Evolutionary conservation across 2,329 filamentous ascomycete genomes (phyloP), one percentile per base, ranked within the genome.

Genomic region (Trichoderma breve): DNA sequence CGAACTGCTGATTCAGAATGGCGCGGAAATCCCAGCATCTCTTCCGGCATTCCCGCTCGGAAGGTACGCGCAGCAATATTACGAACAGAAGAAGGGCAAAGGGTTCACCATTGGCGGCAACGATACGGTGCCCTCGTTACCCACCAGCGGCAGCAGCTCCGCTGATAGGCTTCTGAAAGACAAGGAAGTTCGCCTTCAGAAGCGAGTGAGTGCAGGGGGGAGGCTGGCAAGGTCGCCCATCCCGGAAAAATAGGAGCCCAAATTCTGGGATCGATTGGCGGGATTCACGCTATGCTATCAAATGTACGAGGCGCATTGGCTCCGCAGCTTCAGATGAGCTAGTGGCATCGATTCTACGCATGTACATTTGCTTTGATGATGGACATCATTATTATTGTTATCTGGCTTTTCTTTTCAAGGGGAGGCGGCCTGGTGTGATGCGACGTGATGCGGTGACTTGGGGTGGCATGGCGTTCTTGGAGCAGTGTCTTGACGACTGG

Each of bases 1-100:
- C 15, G 96, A 99, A 81, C 84, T 99, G 72, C 87, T 99, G 15
- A 86, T 97, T 15, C 97, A 98, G 77, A 98, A 99, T 78, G 96
- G 96, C 18, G 95, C 95, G 4, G 92, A 97, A 74, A 92, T 98
- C 39, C 95, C 96, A 0, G 79, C 85, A 1, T 84, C 89, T 2
- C 86, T 92, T 73, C 93, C 95, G 0, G 92, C 93, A 0, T 95
- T 98, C 75, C 94, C 94, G 1, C 87, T 99, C 12, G 94, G 93
- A 73, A 86, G 89, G 11, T 91, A 91, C 61, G 95, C 96, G 3
- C 91, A 93, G 78, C 82, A 92, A 39, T 99, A 98, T 77, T 85
- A 98, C 62, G 94, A 97, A 75, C 90, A 94, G 82, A 97, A 91
- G 80, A 84, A 87, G 72, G 83, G 86, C 70, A 83, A 87, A 74